These are phyloP conservation scores for Mycena alexandri DNA, from an alignment of 768 basidiomycete genomes.

Conservation along the genomic window DNA sequence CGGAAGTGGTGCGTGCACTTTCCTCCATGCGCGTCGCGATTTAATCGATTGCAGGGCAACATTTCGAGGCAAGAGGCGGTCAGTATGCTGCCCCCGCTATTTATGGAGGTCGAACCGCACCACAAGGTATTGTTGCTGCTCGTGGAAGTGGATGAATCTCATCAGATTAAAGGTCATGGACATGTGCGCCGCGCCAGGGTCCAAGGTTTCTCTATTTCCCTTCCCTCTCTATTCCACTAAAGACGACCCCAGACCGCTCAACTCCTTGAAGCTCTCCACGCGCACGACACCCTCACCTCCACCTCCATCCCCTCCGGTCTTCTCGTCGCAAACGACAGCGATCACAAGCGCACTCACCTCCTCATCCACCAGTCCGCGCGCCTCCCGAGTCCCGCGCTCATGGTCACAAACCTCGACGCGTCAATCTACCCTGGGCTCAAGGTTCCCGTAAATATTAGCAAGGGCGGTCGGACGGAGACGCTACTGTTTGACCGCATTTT, in stretches of 20 bases:
- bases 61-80: conserved; percentile 97
- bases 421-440: conserved; percentile 83
- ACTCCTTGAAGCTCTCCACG: conserved; percentile 94
- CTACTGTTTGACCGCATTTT: conserved; percentile 93
- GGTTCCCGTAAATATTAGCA: conserved; percentile 53
- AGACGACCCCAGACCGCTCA: conserved; percentile 80
- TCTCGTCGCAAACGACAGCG: conserved; percentile 95
- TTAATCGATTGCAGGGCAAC: conserved; percentile 75
- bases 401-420: conserved; percentile 98
- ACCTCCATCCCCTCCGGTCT: conserved; percentile 85
- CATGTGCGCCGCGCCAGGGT: conserved; percentile 99
- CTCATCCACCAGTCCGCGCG: conserved; percentile 98
- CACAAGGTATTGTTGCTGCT: conserved; percentile 67
- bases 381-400: conserved; percentile 89
- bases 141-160: conserved; percentile 3
- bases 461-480: conserved; percentile 54
- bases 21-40: not conserved
- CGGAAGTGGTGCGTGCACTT: conserved; percentile 82
- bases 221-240: not conserved
- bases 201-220: conserved; percentile 71
- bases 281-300: conserved; percentile 73
- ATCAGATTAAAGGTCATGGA: conserved; percentile 78
- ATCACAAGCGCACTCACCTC: conserved; percentile 93
- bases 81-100: conserved; percentile 98
- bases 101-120: conserved; percentile 94